Base-by-base conservation (phyloP, 306 rosid genomes). In the Vigna mungo region DNA sequence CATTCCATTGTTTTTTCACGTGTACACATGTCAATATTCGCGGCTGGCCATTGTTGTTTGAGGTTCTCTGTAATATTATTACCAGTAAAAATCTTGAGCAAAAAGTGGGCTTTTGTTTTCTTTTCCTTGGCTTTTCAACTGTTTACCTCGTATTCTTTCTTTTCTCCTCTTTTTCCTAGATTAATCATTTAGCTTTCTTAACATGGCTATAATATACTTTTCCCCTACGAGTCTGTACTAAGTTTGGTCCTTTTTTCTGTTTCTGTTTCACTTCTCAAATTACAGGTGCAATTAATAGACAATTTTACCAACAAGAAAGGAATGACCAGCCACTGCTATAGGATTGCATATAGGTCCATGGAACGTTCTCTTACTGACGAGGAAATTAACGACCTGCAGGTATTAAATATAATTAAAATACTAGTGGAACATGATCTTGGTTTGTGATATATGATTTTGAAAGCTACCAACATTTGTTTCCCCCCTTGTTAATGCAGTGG, bases 271-370 rank as follows among this genome's bases (percentile, higher is more conserved):
- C 77, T 61, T 79, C 78, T 53, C 65, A 62, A 77, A 80, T 69
- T 23, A 8, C 82, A 96, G 99, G 99, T 92, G 84, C 89, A 82
- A 78, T 68, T 96, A 84, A 91, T 92, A 69, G 99, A 96, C 94
- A 89, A 90, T 76, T 96, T 92, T 90, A 96, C 99, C 73, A 96
- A 92, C 90, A 88, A 91, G 89, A 89, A 96, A 84, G 99, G 98
- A 83, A 86, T 88, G 91, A 96, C 97, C 73, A 96, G 99, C 78
- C 99, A 92, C 69, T 95, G 99, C 83, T 95, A 95, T 83, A 89
- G 98, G 85, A 95, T 95, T 47, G 86, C 98, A 21, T 95, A 91
- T 65, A 87, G 97, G 69, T 93, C 98, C 43, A 93, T 91, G 98
- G 99, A 92, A 81, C 98, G 96, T 25, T 93, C 98, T 27, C 98